A percentile compares a stretch with the other conserved stretches of the same genome.
These are phyloP conservation scores for Yamadazyma membranifaciens DNA, from an alignment of 1,139 yeast species.

Conservation along the genomic window DNA sequence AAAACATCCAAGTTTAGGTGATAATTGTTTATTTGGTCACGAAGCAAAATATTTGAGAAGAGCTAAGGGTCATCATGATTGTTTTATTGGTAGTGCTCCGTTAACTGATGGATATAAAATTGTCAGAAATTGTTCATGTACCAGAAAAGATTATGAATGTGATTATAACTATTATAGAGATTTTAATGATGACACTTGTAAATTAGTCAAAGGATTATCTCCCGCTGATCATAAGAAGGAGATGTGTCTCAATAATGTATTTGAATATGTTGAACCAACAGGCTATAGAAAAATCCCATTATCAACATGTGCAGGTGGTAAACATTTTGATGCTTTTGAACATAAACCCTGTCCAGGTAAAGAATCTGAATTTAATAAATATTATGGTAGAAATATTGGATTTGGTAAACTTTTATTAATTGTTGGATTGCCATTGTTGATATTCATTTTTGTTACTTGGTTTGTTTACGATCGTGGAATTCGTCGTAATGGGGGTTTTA, in stretches of 20 bases:
- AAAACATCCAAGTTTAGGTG: constrained; percentile 58
- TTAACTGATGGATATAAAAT: constrained; percentile 59
- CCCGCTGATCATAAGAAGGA: constrained; percentile 63
- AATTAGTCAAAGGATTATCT: constrained; percentile 65
- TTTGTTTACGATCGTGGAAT: constrained; percentile 81
- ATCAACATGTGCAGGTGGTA: constrained; percentile 46
- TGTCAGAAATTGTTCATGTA: constrained; percentile 73
- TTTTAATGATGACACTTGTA: constrained; percentile 75
- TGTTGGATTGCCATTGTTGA: constrained; percentile 55
- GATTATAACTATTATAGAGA: constrained; percentile 78
- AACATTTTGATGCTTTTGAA: constrained; percentile 59
- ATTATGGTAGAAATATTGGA: constrained; percentile 56
- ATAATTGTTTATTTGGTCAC: constrained; percentile 86
- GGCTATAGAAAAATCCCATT: constrained; percentile 47
- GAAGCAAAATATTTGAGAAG: constrained; percentile 76
- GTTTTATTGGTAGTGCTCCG: constrained; percentile 81
- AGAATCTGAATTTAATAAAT: constrained; percentile 58
- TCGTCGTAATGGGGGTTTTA: constrained; percentile 76
- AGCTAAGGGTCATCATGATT: constrained; percentile 55
- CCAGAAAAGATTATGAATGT: constrained; percentile 90
- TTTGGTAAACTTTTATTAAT: constrained; percentile 54
- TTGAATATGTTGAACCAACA: constrained; percentile 53
- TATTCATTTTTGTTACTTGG: constrained; percentile 60
- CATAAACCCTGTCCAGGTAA: constrained; percentile 88
- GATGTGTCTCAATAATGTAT: constrained; percentile 56